Base-by-base conservation (phyloP, 2,329 filamentous ascomycete genomes). In the Talaromyces piceae region DNA sequence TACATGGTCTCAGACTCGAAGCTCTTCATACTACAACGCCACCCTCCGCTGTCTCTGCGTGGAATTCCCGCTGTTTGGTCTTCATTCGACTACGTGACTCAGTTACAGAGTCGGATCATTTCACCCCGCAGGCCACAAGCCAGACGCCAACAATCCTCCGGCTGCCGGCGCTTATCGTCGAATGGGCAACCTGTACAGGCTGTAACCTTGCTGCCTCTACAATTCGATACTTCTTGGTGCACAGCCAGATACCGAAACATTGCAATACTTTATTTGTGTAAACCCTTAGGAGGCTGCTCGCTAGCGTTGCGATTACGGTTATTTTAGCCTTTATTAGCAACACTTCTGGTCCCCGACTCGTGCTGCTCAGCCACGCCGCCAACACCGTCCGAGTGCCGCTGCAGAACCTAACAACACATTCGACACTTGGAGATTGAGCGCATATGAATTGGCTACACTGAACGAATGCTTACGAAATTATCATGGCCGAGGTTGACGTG, bases 401-500 rank as follows among this genome's bases (percentile, higher is more conserved):
- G 12, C 23, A 11, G 39, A 11, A 22, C 25, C 20, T 6, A 25
- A 16, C 22, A 43, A 25, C 39, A 25, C 39, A 25, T 43, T 43
- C 13, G 39, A 16, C 9, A 25, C 23, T 22, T 43, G 39, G 39
- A n/a, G n/a, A n/a, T n/a, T n/a, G n/a, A 43, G 51, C 51, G 47
- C 47, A 39, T 49, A 53, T 53, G 41, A 53, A 20, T 43, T 45
- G 47, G 44, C 25, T 30, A 28, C 47, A 43, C n/a, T 37, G 33
- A 47, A 41, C 20, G 43, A 54, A 51, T 41, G 25, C 39, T 41
- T 23, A 30, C 26, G 37, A 47, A 50, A 45, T 26, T 55, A 70
- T 59, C 59, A 95, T 94, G 88, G 84, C 86, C 66, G 87, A 91
- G 71, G 80, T 88, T 71, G 89, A 94, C 62, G 82, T 80, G 66